Percentiles rank a stretch among this genome's conserved stretches.
These are phyloP conservation scores for Salix arbutifolia DNA, from an alignment of 345 rosid genomes.

Conservation along the genomic window DNA sequence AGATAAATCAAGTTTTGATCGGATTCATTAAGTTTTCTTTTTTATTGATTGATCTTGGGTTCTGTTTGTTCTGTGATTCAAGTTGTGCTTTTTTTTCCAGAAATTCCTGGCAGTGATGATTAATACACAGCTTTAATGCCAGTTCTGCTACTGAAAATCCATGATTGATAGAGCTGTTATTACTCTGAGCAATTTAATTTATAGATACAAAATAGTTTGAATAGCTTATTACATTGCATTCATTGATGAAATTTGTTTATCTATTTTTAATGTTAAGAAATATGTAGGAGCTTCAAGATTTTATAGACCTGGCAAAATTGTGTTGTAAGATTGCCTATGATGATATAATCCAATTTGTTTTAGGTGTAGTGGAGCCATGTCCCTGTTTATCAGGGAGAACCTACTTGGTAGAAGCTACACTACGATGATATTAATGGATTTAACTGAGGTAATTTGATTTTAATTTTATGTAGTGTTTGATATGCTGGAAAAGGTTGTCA, in stretches of 20 bases:
- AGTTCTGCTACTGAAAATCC: slow-evolving; percentile 98
- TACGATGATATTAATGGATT: slow-evolving; percentile 17
- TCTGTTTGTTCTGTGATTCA: not conserved
- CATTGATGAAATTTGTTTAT: no score
- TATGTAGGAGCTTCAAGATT: no score
- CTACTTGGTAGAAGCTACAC: slow-evolving; percentile 35
- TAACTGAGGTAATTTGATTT: slow-evolving; percentile 6
- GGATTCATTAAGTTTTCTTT: no score
- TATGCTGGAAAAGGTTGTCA: no score
- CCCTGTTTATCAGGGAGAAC: slow-evolving; percentile 36
- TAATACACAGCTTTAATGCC: slow-evolving; percentile 63
- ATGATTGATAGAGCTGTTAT: slow-evolving; percentile 77
- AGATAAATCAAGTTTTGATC: not conserved
- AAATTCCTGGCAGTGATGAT: slow-evolving; percentile 43
- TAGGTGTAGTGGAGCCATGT: slow-evolving; percentile 30
- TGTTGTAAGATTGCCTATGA: slow-evolving; percentile 9
- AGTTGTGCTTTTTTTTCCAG: fast-evolving
- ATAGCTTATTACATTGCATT: no score
- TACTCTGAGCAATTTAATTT: slow-evolving; percentile 44
- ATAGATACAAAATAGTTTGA: not conserved
- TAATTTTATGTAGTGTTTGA: not conserved
- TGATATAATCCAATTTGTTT: slow-evolving; percentile 14
- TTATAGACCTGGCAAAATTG: not conserved
- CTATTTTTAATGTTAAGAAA: no score
- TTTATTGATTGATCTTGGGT: not conserved